Percentiles rank a stretch among this genome's conserved stretches.
phyloP scores from a whole-genome alignment of 768 basidiomycete genomes.

The Termitomyces sp. region DNA sequence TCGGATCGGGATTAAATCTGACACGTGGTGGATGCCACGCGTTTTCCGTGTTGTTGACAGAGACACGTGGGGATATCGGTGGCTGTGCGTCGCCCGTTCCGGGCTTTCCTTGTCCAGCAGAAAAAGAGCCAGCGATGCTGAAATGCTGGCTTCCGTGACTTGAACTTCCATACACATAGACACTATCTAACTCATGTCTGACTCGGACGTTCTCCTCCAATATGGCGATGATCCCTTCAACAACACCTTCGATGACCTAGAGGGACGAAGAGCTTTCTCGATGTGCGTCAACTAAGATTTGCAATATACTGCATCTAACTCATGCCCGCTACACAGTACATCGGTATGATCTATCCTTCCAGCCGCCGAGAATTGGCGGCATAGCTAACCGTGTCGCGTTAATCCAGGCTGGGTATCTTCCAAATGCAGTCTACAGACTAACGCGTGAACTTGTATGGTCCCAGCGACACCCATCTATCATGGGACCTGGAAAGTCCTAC shows the following conservation, averaged over 20 bases:
- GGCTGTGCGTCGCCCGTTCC: conserved; percentile 31
- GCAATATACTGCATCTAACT: conserved; percentile 13
- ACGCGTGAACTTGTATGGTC: conserved; percentile 64
- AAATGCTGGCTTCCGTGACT: conserved; percentile 14
- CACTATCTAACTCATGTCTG: conserved; percentile 10
- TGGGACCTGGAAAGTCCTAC: conserved; percentile 77
- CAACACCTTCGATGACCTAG: conserved; percentile 57
- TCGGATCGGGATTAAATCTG: conserved; percentile 10
- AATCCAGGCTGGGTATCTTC: conserved; percentile 45
- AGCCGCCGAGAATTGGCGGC: not conserved
- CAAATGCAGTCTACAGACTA: conserved; percentile 60
- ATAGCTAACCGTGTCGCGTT: not conserved
- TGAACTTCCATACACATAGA: conserved; percentile 9
- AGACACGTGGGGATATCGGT: conserved; percentile 26
- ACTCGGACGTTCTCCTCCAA: conserved; percentile 50
- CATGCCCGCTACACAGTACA: conserved; percentile 8
- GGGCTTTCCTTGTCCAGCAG: conserved; percentile 23
- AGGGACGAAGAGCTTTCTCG: conserved; percentile 60
- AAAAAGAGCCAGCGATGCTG: conserved; percentile 7
- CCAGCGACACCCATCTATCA: conserved; percentile 60
- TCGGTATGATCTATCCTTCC: not conserved
- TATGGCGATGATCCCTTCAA: conserved; percentile 60
- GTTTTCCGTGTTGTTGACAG: conserved; percentile 11
- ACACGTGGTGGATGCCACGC: conserved; percentile 33
- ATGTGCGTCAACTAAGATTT: conserved; percentile 41